Conservation (phyloP, 2,329 filamentous ascomycete species). For the Aspergillus quadrilineatus region DNA sequence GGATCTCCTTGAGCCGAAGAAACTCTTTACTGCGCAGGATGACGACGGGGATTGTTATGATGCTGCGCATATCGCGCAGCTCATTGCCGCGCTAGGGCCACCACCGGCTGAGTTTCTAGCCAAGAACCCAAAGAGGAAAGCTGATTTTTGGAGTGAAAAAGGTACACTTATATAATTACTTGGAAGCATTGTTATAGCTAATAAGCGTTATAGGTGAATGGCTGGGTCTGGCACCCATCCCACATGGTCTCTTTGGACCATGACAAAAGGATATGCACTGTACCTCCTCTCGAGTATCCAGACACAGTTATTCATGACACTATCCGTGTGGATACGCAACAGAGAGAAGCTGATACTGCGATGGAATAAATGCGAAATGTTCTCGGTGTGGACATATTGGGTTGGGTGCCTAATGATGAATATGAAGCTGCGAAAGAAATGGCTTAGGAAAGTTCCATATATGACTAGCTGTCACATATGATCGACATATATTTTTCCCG, state of each 20-base stretch:
- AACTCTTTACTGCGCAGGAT: constrained; percentile 48
- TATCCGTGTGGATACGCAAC: constrained; percentile 15
- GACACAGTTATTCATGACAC: constrained; percentile 14
- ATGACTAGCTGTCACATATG: too few relatives aligned
- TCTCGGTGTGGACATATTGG: constrained; percentile 23
- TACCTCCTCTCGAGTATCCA: constrained; percentile 19
- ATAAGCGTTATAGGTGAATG: constrained; percentile 27
- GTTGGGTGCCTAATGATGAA: constrained; percentile 25
- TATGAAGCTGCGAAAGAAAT: constrained; percentile 22
- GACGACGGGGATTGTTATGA: constrained; percentile 19
- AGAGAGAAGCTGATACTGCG: constrained; percentile 23
- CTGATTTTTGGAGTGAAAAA: background rate
- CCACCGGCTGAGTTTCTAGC: background rate
- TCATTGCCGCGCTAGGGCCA: background rate
- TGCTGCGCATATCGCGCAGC: background rate
- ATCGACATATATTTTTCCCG: too few relatives aligned
- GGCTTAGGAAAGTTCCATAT: too few relatives aligned
- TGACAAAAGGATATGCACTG: background rate
- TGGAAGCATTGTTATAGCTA: constrained; percentile 38
- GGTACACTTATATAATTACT: constrained; percentile 38
- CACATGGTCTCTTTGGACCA: constrained; percentile 10
- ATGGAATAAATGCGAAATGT: constrained; percentile 19
- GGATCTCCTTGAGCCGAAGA: constrained; percentile 45
- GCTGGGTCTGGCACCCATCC: constrained; percentile 29
- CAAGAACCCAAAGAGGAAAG: background rate